Evolutionary conservation across 257 asterid species (phyloP).

Genomic region (Striga asiatica): DNA sequence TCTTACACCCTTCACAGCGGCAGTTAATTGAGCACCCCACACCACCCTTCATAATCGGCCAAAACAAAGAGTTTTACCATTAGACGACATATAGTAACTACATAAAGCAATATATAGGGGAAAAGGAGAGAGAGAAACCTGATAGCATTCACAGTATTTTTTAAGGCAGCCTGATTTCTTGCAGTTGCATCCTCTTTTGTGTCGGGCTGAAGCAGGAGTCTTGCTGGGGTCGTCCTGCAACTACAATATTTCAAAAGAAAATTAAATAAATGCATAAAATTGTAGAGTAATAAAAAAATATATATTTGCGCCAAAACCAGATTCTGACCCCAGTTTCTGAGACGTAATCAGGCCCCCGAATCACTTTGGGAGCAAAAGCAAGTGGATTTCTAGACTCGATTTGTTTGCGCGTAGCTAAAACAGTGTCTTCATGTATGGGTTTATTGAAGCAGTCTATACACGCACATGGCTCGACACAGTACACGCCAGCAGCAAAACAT

Average conservation of each 20-base stretch:
- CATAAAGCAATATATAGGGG: background rate
- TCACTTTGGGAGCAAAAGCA: slow-evolving; percentile 97
- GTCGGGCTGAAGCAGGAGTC: slow-evolving; percentile 98
- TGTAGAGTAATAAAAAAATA: background rate
- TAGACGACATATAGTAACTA: slow-evolving; percentile 15
- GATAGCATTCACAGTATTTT: slow-evolving; percentile 98
- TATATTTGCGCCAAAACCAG: background rate
- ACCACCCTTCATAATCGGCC: slow-evolving; percentile 51
- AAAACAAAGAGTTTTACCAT: slow-evolving; percentile 5
- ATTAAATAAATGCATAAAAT: background rate
- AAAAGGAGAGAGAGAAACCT: slow-evolving; percentile 38
- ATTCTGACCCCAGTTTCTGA: slow-evolving; percentile 47
- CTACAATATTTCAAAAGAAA: background rate
- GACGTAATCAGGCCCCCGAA: slow-evolving; percentile 40
- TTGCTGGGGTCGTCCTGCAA: slow-evolving; percentile 66
- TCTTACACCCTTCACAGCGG: slow-evolving; percentile 94
- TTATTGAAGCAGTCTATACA: slow-evolving; percentile 92
- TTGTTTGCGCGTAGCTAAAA: slow-evolving; percentile 88
- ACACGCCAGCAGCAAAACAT: slow-evolving; percentile 97
- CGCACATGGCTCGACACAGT: slow-evolving; percentile 92
- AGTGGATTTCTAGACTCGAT: slow-evolving; percentile 95
- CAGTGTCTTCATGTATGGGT: slow-evolving; percentile 92
- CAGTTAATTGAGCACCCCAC: slow-evolving; percentile 94
- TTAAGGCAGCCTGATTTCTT: slow-evolving; percentile 91
- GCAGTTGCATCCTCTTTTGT: slow-evolving; percentile 99